Percentiles rank a stretch among this genome's conserved stretches.
These are phyloP conservation scores for Apiotrichum domesticum DNA, from an alignment of 1,284 basidiomycete species.

Conservation along the genomic window DNA sequence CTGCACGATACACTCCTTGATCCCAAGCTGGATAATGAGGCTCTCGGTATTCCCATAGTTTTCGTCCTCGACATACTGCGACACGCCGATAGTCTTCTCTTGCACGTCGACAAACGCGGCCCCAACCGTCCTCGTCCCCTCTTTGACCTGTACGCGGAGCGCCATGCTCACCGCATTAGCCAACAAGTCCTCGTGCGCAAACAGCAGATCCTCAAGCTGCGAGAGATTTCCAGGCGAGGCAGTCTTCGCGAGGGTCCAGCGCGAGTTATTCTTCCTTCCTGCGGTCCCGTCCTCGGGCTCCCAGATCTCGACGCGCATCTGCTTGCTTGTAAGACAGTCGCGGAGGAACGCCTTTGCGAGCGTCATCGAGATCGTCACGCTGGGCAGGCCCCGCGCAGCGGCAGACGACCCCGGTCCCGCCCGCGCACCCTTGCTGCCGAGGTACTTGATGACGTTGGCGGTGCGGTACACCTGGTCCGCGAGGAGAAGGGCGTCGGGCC, in stretches of 20 bases:
- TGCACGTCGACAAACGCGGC: constrained; percentile 55
- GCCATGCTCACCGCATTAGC: constrained; percentile 87
- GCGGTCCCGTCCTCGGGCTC: constrained; percentile 61
- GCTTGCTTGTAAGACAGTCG: constrained; percentile 82
- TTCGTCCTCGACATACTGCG: constrained; percentile 92
- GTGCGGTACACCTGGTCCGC: constrained; percentile 75
- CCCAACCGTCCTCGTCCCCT: constrained; percentile 51
- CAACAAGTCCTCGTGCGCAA: constrained; percentile 72
- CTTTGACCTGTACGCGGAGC: constrained; percentile 65
- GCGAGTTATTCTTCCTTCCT: constrained; percentile 51
- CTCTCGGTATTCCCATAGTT: constrained; percentile 94
- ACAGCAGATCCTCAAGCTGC: constrained; percentile 88
- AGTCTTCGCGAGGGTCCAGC: constrained; percentile 76
- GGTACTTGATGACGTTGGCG: constrained; percentile 75
- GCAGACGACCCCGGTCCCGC: not conserved
- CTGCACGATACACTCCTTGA: constrained; percentile 78
- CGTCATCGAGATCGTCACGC: constrained; percentile 69
- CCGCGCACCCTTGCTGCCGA: constrained; percentile 46
- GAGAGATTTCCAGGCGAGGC: constrained; percentile 86
- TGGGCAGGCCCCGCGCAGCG: constrained; percentile 53
- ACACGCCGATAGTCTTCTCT: constrained; percentile 55
- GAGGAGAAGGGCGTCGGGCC: constrained; percentile 78
- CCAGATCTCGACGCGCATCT: constrained; percentile 91
- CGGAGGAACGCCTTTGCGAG: constrained; percentile 83
- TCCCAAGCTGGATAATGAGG: constrained; percentile 89